Conservation (phyloP, 2,329 filamentous ascomycete genomes). For the Penicillium sp. region DNA sequence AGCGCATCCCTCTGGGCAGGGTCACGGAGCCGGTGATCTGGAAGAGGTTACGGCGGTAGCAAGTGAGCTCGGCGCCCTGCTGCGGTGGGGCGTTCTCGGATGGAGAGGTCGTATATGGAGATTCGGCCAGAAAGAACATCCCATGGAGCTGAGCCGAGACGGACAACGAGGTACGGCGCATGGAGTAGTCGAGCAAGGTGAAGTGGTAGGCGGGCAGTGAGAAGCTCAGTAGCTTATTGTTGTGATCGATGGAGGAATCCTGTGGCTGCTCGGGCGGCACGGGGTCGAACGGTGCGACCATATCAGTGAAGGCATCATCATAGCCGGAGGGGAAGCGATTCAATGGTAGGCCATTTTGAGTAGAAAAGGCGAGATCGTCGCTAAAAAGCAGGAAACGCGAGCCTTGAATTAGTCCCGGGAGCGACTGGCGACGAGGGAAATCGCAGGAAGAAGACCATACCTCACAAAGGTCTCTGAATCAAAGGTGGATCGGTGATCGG, state of each 20-base stretch:
- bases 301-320: slow-evolving; percentile 59
- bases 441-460: slow-evolving; percentile 43
- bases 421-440: slow-evolving; percentile 9
- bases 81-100: slow-evolving; percentile 61
- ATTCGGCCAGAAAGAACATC: slow-evolving; percentile 72
- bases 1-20: slow-evolving; percentile 75
- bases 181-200: slow-evolving; percentile 63
- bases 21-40: slow-evolving; percentile 92
- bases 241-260: slow-evolving; percentile 64
- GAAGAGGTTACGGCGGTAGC: slow-evolving; percentile 93
- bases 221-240: slow-evolving; percentile 76
- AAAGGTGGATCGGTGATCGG: slow-evolving; percentile 64
- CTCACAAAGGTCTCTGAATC: slow-evolving; percentile 65
- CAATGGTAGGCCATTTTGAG: slow-evolving; percentile 50
- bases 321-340: slow-evolving; percentile 56
- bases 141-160: slow-evolving; percentile 67
- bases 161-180: slow-evolving; percentile 59
- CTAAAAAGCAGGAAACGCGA: slow-evolving; percentile 35
- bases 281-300: slow-evolving; percentile 49
- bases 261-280: slow-evolving; percentile 53
- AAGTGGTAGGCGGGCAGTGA: slow-evolving; percentile 66
- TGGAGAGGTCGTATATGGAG: slow-evolving; percentile 62
- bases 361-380: slow-evolving; percentile 58
- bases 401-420: slow-evolving; percentile 5
- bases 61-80: slow-evolving; percentile 73